A percentile compares a stretch with the other conserved stretches of the same genome.
Conservation (phyloP, 805 yeast genomes). For the Alloascoidea hylecoeti region DNA sequence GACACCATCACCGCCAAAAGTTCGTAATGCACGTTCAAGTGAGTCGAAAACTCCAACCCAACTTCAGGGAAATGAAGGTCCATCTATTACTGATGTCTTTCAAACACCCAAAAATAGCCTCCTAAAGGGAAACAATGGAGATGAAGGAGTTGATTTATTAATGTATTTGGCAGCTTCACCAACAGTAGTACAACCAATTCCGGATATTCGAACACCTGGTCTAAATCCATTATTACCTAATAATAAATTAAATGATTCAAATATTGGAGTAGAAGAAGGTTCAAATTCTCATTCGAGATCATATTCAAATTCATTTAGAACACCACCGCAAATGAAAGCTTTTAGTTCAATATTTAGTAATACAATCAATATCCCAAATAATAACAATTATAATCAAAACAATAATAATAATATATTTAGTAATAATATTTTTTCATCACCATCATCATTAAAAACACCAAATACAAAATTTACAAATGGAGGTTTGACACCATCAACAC, state of each 20-base stretch:
- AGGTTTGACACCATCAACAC: slow-evolving; percentile 14
- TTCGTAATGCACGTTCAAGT: no score
- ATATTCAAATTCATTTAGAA: not conserved
- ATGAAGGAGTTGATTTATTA: slow-evolving; percentile 72
- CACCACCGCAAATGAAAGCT: not conserved
- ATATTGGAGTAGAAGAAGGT: not conserved
- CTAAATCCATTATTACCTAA: not conserved
- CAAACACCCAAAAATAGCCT: not conserved
- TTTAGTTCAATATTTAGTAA: not conserved
- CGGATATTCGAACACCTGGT: not conserved
- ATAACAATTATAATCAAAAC: not conserved
- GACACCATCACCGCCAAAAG: no score
- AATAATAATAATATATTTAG: not conserved
- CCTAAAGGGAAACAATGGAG: slow-evolving; percentile 9
- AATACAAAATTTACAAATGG: no score
- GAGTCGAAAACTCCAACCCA: no score
- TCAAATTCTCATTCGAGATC: not conserved
- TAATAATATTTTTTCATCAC: not conserved
- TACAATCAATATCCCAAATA: not conserved
- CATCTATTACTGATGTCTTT: slow-evolving; percentile 13
- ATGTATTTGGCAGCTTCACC: slow-evolving; percentile 81
- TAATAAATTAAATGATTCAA: not conserved
- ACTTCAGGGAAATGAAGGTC: no score
- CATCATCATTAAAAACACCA: no score
- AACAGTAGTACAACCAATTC: slow-evolving; percentile 31